Conservation (phyloP, 2,329 filamentous ascomycete species). For the Thelonectria blattea region DNA sequence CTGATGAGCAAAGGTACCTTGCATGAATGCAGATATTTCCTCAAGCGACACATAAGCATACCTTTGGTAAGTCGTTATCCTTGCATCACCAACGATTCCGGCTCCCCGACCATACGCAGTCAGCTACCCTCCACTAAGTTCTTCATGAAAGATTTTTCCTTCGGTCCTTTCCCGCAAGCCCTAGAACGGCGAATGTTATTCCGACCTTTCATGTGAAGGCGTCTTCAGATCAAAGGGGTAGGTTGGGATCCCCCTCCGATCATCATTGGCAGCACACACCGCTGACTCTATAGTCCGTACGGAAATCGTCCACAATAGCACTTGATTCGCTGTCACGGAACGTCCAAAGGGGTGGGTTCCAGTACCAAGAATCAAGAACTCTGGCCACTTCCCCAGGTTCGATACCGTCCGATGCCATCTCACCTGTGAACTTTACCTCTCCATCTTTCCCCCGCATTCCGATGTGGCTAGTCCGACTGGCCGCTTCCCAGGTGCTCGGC, state of each 20-base stretch:
- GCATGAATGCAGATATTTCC: constrained; percentile 8
- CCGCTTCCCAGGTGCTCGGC: constrained; percentile 6
- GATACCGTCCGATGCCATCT: constrained; percentile 1
- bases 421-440: not conserved
- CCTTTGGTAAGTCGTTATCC: not conserved
- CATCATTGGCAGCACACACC: not conserved
- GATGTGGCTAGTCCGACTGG: constrained; percentile 1
- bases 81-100: constrained; percentile 5
- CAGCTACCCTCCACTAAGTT: constrained; percentile 1
- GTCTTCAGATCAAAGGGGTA: not conserved
- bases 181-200: not conserved
- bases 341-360: no score
- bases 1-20: constrained; percentile 17
- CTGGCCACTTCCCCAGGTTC: constrained; percentile 1
- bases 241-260: not conserved
- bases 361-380: not conserved
- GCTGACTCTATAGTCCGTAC: no score
- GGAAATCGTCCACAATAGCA: no score
- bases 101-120: not conserved
- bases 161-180: constrained; percentile 8
- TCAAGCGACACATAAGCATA: not conserved
- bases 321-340: no score
- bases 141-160: constrained; percentile 4
- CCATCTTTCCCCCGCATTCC: constrained; percentile 18
- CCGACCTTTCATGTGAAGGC: not conserved